Conservation (phyloP, 805 yeast species). For the Metschnikowia peoriensis region DNA sequence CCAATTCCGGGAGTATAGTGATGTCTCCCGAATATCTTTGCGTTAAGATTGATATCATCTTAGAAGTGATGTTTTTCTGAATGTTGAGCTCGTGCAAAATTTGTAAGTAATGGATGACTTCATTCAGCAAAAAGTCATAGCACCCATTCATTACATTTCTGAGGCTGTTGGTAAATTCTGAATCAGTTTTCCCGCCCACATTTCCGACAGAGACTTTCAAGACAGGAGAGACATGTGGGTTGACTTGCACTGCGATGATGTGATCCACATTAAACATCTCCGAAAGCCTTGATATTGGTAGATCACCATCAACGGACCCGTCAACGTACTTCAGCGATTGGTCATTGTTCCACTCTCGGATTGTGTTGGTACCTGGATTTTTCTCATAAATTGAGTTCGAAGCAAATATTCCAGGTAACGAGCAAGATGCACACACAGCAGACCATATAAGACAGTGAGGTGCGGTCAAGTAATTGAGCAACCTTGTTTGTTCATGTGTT, state of each 20-base stretch:
- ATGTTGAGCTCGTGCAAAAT: slow-evolving; percentile 75
- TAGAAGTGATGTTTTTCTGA: slow-evolving; percentile 67
- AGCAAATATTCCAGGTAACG: slow-evolving; percentile 89
- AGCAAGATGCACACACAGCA: slow-evolving; percentile 90
- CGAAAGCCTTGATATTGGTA: slow-evolving; percentile 84
- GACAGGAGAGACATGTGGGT: slow-evolving; percentile 92
- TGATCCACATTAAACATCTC: slow-evolving; percentile 98
- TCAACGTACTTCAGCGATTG: slow-evolving; percentile 81
- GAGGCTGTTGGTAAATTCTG: slow-evolving; percentile 54
- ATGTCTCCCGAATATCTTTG: slow-evolving; percentile 93
- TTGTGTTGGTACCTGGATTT: slow-evolving; percentile 65
- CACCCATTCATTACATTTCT: slow-evolving; percentile 51
- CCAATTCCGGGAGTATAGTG: slow-evolving; percentile 81
- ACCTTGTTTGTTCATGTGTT: slow-evolving; percentile 83
- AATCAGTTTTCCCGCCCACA: slow-evolving; percentile 68
- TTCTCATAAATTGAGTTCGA: slow-evolving; percentile 84
- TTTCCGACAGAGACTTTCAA: slow-evolving; percentile 65
- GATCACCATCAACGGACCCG: slow-evolving; percentile 93
- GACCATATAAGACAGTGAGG: slow-evolving; percentile 84
- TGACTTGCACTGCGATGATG: slow-evolving; percentile 95
- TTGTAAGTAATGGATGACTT: slow-evolving; percentile 74
- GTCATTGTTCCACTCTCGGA: slow-evolving; percentile 77
- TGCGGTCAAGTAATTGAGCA: slow-evolving; percentile 76
- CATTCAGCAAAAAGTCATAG: slow-evolving; percentile 62
- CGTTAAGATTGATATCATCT: slow-evolving; percentile 69